Percentiles rank a stretch among this genome's conserved stretches.
Evolutionary conservation across 148 eudicot genomes (phyloP).

Genomic region (Rhododendron williamsianum): DNA sequence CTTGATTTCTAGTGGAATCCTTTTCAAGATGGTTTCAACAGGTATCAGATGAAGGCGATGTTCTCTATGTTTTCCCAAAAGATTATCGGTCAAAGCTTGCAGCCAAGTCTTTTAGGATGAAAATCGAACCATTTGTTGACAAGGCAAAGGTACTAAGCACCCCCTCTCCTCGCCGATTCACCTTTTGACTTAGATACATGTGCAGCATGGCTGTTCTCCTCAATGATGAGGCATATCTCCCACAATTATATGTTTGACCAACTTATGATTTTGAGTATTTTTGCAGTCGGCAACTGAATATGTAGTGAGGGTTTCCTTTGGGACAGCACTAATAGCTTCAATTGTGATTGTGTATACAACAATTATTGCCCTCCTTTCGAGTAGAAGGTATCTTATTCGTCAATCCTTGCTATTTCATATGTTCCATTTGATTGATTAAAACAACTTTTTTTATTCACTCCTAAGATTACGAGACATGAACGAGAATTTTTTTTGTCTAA

Average conservation of each 20-base stretch:
- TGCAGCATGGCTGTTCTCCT: not conserved
- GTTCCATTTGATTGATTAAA: not conserved
- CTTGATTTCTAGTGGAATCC: constrained; percentile 22
- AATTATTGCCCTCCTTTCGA: constrained; percentile 63
- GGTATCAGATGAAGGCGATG: constrained; percentile 98
- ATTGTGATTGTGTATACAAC: constrained; percentile 85
- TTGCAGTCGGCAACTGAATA: constrained; percentile 84
- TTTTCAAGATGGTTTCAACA: constrained; percentile 28
- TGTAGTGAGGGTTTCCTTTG: constrained; percentile 85
- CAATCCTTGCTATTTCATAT: constrained; percentile 5
- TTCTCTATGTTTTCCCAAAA: constrained; percentile 77
- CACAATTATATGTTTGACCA: not conserved
- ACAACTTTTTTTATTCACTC: not conserved
- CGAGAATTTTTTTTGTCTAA: not conserved
- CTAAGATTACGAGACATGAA: not conserved
- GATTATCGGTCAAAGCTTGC: constrained; percentile 83
- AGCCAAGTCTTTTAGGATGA: constrained; percentile 79
- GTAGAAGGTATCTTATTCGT: constrained; percentile 58
- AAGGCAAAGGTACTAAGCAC: constrained; percentile 67
- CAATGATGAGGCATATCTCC: not conserved
- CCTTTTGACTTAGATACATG: not conserved
- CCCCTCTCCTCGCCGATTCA: not conserved
- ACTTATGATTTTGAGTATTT: not conserved
- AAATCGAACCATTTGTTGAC: constrained; percentile 78
- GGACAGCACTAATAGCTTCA: constrained; percentile 90